Evolutionary conservation across 1,139 yeast genomes (phyloP), one percentile per base, ranked within the genome.

Genomic region (Candida buenavistaensis): DNA sequence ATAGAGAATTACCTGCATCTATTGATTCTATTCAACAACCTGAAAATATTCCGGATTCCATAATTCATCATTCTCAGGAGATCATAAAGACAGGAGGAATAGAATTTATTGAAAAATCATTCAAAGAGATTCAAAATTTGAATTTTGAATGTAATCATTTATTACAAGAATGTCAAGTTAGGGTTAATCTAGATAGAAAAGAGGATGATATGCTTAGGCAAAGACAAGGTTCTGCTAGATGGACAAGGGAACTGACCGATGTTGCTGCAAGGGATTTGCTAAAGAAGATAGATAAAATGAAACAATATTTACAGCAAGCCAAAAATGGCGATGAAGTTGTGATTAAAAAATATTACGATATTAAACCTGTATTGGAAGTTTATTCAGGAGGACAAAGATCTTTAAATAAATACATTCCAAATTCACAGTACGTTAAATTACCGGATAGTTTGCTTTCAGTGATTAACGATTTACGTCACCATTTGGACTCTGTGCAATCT

Each of bases 11-110:
- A 1, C 86, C 88, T 0, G 80, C 86, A 0, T 63, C 83, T 0
- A 60, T 86, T 8, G 90, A 83, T 39, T 66, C 84, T 0, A 55
- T 81, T 2, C 79, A 80, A 41, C 75, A 72, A 38, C 88, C 89
- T 0, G 77, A 79, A 37, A 73, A 75, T 14, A 49, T 83, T 2
- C 95, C 95, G 0, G 69, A 68, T 6, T 67, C 78, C 2, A 62
- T 86, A 1, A 38, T 75, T 2, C 69, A 68, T 11, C 82, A 81
- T 45, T 68, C 78, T 3, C 75, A 73, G 28, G 80, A 77, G 27
- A 64, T 86, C 3, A 57, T 64, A n/a, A 53, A 72, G 0, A 48
- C 61, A 22, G 88, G 90, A 0, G 92, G 90, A 0, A 43, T 65
- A 0, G 41, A 48, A 2, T 57, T 60, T 10, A 50, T 84, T 7